Conservation (phyloP, 225 moss, liverwort and hornwort genomes). For the Lunularia cruciata region DNA sequence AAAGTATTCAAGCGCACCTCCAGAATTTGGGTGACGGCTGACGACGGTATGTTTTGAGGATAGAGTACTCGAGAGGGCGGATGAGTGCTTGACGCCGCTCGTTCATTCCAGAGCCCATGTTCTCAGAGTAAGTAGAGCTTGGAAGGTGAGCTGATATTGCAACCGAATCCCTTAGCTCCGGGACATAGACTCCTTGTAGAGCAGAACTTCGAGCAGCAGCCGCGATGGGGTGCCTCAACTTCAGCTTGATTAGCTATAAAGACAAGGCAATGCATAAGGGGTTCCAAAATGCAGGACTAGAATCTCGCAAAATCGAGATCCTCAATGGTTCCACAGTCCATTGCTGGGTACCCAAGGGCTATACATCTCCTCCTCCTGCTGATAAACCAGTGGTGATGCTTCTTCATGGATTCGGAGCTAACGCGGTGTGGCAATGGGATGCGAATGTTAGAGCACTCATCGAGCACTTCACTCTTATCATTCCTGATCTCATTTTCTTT, state of each 20-base stretch:
- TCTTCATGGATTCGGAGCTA: constrained; percentile 52
- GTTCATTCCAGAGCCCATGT: no score
- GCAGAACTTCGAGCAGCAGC: no score
- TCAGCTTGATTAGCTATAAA: constrained; percentile 28
- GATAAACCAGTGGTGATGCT: constrained; percentile 45
- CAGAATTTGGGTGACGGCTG: no score
- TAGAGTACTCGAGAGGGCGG: no score
- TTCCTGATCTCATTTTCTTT: constrained; percentile 63
- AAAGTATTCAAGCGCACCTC: no score
- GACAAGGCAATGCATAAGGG: constrained; percentile 4
- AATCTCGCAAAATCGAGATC: constrained; percentile 35
- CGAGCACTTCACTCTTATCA: constrained; percentile 44
- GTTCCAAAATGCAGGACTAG: constrained; percentile 38
- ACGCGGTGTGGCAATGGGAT: constrained; percentile 50
- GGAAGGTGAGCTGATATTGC: no score
- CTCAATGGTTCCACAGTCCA: constrained; percentile 52
- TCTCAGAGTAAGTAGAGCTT: no score
- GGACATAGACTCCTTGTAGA: no score
- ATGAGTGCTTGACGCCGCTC: no score
- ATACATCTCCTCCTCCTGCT: neutral
- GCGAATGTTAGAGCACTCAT: constrained; percentile 41
- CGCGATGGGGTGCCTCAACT: constrained; percentile 38
- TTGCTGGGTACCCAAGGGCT: constrained; percentile 56
- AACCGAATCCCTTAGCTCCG: no score
- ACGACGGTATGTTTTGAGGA: no score